phyloP scores from a whole-genome alignment of 2,329 filamentous ascomycete species.

The Ustulina deusta region DNA sequence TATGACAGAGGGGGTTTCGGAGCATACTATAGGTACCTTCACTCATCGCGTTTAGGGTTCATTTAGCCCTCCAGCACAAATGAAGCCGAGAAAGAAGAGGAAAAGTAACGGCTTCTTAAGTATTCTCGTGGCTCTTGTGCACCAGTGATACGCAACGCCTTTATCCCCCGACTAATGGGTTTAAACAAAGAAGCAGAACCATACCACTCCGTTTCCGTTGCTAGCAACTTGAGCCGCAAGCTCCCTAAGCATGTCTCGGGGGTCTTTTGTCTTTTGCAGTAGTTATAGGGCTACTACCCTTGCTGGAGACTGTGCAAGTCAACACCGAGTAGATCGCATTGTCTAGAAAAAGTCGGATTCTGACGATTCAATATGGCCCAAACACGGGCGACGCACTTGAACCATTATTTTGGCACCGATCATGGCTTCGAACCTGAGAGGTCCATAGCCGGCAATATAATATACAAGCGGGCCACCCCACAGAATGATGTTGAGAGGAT shows the following conservation, averaged over 20 bases:
- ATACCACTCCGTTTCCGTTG: background rate
- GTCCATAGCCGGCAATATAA: background rate
- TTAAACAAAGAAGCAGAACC: slow-evolving; percentile 3
- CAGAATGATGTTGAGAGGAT: background rate
- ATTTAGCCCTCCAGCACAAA: too few relatives aligned
- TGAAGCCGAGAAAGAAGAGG: too few relatives aligned
- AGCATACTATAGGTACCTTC: too few relatives aligned
- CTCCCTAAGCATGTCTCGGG: background rate
- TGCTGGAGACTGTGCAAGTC: background rate
- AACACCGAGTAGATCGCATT: background rate
- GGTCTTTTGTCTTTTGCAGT: background rate
- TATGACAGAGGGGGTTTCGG: too few relatives aligned
- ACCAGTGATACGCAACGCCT: background rate
- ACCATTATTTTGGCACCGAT: background rate
- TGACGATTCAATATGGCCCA: slow-evolving; percentile 7
- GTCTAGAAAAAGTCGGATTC: background rate
- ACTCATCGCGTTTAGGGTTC: too few relatives aligned
- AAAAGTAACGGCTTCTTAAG: too few relatives aligned
- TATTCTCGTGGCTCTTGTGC: too few relatives aligned
- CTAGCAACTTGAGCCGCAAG: too few relatives aligned
- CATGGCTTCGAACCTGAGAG: slow-evolving; percentile 11
- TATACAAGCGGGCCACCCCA: slow-evolving; percentile 1
- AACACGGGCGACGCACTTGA: background rate
- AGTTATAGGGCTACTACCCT: background rate
- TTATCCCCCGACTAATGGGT: background rate